Conservation (phyloP, 805 yeast genomes). For the Kodamaea kaohsiungensis region DNA sequence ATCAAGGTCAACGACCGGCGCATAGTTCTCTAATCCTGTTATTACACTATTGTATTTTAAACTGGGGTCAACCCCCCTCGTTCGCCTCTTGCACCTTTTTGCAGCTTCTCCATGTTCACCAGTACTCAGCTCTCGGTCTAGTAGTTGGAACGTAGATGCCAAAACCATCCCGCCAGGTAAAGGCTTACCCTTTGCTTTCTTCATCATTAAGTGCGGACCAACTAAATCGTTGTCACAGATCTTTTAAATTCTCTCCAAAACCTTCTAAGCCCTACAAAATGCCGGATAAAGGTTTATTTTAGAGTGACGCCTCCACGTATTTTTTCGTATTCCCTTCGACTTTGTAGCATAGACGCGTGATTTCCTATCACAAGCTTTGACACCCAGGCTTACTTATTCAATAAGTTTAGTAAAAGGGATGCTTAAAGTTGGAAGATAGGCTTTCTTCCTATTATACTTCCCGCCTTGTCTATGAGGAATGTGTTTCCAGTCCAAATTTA, state of each 20-base stretch:
- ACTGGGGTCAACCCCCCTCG: not conserved
- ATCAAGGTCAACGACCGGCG: not conserved
- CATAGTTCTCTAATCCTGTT: not conserved
- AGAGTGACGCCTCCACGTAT: not conserved
- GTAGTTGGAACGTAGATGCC: not conserved
- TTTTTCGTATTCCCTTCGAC: not conserved
- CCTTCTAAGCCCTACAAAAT: not conserved
- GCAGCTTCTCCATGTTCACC: not conserved
- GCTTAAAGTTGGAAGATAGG: not conserved
- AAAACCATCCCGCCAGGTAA: not conserved
- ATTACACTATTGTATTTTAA: not conserved
- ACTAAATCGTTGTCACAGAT: not conserved
- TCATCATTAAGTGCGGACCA: not conserved
- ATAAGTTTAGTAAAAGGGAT: not conserved
- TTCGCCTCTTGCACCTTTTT: not conserved
- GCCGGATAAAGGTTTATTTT: not conserved
- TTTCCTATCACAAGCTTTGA: slow-evolving; percentile 2
- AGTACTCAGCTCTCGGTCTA: not conserved
- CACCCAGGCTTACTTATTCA: not conserved
- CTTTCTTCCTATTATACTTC: too few relatives aligned
- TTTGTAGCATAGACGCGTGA: slow-evolving; percentile 1
- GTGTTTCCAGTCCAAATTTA: too few relatives aligned
- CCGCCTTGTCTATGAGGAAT: too few relatives aligned
- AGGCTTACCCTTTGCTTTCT: not conserved
- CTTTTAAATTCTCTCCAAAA: not conserved